phyloP scores from a whole-genome alignment of 192 early-diverging fungal species.

The Cetraspora pellucida region DNA sequence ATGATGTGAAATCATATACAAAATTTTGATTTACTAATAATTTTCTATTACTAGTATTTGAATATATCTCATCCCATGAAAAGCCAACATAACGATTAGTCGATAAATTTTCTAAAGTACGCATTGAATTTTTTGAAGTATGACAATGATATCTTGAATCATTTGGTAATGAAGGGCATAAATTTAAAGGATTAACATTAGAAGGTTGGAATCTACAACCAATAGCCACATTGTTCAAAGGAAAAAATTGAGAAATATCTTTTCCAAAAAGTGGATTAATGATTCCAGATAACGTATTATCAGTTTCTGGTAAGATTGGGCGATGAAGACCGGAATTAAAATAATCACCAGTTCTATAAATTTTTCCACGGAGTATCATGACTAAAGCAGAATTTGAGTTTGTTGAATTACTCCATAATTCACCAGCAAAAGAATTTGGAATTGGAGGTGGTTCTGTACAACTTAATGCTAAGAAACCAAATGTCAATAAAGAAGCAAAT shows the following conservation, averaged over 20 bases:
- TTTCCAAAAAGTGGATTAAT: neutral
- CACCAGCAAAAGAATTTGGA: neutral
- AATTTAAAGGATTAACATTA: neutral
- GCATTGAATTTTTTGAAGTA: neutral
- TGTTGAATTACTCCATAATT: neutral
- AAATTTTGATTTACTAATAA: conserved; percentile 20
- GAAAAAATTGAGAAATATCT: conserved; percentile 30
- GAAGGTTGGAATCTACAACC: neutral
- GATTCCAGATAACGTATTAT: neutral
- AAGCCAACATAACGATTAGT: neutral
- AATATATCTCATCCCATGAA: conserved; percentile 10
- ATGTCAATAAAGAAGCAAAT: conserved; percentile 50
- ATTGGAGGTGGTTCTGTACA: neutral
- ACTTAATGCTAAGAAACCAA: conserved; percentile 40
- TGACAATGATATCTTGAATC: conserved; percentile 22
- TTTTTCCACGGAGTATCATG: conserved; percentile 1
- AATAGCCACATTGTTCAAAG: neutral
- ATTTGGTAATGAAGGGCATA: neutral
- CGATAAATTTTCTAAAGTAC: neutral
- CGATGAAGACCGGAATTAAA: neutral
- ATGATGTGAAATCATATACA: conserved; percentile 45
- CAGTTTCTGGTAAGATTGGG: neutral
- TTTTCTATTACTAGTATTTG: neutral
- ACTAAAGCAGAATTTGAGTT: neutral
- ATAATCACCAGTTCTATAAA: conserved; percentile 16